These are phyloP conservation scores for Daldinia concentrica DNA, from an alignment of 495 filamentous ascomycete genomes.

Conservation along the genomic window DNA sequence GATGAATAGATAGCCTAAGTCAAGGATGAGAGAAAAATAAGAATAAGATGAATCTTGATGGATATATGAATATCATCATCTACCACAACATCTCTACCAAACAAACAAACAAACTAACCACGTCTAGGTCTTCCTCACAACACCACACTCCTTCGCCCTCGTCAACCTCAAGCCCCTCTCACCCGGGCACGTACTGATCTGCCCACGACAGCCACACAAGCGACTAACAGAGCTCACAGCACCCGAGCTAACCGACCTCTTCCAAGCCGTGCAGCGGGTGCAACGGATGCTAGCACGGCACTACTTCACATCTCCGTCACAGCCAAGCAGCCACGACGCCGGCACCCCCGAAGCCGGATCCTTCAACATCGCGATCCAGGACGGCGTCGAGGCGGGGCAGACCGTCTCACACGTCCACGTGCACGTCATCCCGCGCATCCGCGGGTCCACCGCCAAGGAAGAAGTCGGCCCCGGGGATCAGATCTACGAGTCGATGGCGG, in stretches of 20 bases:
- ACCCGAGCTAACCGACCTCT: conserved; percentile 83
- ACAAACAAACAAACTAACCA: conserved; percentile 31
- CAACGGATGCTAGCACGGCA: conserved; percentile 78
- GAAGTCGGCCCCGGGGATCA: conserved; percentile 62
- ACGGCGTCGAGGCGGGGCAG: conserved; percentile 88
- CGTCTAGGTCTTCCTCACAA: conserved; percentile 80
- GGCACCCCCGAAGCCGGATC: conserved; percentile 55
- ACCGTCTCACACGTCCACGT: conserved; percentile 90
- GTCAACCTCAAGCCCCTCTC: conserved; percentile 96
- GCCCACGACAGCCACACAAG: conserved; percentile 68
- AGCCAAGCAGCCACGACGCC: neutral
- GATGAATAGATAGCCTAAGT: too few relatives aligned
- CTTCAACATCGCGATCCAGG: conserved; percentile 93
- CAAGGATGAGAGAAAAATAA: neutral
- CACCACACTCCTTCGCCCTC: conserved; percentile 79
- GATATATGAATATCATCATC: neutral
- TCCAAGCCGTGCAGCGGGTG: conserved; percentile 82
- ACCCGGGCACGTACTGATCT: conserved; percentile 91
- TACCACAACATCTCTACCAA: neutral
- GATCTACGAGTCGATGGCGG: conserved; percentile 84
- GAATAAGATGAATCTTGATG: neutral
- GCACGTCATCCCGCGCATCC: conserved; percentile 85
- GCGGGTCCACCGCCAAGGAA: conserved; percentile 53
- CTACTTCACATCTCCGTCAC: conserved; percentile 60
- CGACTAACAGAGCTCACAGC: conserved; percentile 79